Evolutionary conservation across 768 basidiomycete species (phyloP).

Genomic region (Panaeolus papilionaceus): DNA sequence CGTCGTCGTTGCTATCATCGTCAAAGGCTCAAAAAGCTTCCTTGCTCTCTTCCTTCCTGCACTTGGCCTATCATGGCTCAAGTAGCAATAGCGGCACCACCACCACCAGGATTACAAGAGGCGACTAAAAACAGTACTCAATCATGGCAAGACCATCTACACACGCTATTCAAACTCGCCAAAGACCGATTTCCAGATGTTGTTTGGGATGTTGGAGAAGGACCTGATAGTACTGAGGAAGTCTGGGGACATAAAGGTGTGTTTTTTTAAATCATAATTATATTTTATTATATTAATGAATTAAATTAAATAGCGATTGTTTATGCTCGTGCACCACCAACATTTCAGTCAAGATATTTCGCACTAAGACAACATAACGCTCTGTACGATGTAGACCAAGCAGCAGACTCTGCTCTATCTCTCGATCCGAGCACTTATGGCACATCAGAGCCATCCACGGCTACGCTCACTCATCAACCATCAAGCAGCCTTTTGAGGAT

Average conservation of each 20-base stretch:
- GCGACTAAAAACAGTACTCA: constrained; percentile 71
- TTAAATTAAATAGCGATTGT: constrained; percentile 70
- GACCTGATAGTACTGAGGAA: constrained; percentile 53
- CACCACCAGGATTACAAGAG: constrained; percentile 64
- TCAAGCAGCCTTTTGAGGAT: constrained; percentile 59
- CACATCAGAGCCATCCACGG: constrained; percentile 1
- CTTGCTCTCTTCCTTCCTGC: neutral
- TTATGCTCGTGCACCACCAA: constrained; percentile 92
- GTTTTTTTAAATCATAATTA: constrained; percentile 26
- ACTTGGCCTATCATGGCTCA: constrained; percentile 4
- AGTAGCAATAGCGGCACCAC: constrained; percentile 20
- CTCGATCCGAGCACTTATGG: constrained; percentile 33
- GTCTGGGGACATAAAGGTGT: constrained; percentile 97
- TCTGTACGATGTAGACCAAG: constrained; percentile 23
- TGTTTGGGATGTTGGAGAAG: constrained; percentile 78
- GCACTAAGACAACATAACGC: constrained; percentile 47
- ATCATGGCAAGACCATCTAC: constrained; percentile 84
- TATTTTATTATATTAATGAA: neutral
- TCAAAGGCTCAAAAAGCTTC: constrained; percentile 4
- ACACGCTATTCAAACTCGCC: constrained; percentile 77
- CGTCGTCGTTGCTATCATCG: constrained; percentile 13
- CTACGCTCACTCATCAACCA: constrained; percentile 3
- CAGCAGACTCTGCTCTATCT: constrained; percentile 64
- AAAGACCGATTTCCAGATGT: constrained; percentile 96
- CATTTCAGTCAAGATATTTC: constrained; percentile 91